Base-by-base conservation (phyloP, 2,329 filamentous ascomycete species). In the Xylaria sp. region DNA sequence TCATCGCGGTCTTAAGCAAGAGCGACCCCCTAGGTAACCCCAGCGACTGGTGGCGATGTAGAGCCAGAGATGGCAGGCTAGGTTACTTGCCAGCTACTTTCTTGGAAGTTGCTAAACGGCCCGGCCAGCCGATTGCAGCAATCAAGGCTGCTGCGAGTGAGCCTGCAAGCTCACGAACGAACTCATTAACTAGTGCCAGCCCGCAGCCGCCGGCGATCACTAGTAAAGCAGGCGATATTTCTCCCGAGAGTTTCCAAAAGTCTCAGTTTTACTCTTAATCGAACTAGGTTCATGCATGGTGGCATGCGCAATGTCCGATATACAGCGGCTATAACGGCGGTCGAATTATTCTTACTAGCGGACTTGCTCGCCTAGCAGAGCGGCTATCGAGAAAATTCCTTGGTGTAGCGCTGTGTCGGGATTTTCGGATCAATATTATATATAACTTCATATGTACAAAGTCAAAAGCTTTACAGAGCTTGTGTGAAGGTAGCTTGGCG, bases 21-120 rank as follows among this genome's bases (percentile, higher is more conserved):
- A 92, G 89, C 20, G 96, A 99, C 75, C 96, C 96, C 0, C 88
- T 95, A 76, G 96, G 96, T 49, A 94, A 96, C 73, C 89, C 93
- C 4, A 96, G 92, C 59, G 95, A 99, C 77, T 99, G 96, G 96
- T 99, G 96, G 96, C 89, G 91, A 71, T 99, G 96, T 80, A 88
- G 96, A 62, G 92, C 95, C 15, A 87, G 96, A 67, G 94, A 98
- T 77, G 94, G 94, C 51, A 87, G 93, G 29, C 90, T 97, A 74
- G 96, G 96, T 7, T 99, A 98, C 77, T 85, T 99, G 5, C 96
- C 96, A 1, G 89, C 91, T 1, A 94, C 94, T 1, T 99, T 97
- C 76, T 86, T 99, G 31, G 93, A 97, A 80, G 87, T 96, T 55
- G 83, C 88, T 29, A 84, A 85, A 73, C 82, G 85, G 57, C 84